Base-by-base conservation (phyloP, 2,329 filamentous ascomycete genomes). In the Fusarium continuum region DNA sequence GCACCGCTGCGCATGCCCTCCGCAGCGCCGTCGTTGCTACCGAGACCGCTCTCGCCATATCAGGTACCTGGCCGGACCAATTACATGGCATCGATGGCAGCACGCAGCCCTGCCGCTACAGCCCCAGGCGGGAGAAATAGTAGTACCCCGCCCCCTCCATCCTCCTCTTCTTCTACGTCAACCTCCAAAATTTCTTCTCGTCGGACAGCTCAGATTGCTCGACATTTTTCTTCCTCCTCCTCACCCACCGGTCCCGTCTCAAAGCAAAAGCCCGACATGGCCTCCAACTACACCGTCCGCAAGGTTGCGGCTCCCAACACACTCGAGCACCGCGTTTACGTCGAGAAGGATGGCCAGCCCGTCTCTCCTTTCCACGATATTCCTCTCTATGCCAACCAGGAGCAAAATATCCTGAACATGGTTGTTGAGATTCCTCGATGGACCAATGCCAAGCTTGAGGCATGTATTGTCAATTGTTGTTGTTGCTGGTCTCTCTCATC, bases 361-460 rank as follows among this genome's bases (percentile, higher is more conserved):
- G 80, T 98, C 79, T 98, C 94, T 65, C 91, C 94, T 72, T 99
- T 97, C 88, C 95, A 99, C 85, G 95, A 99, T 78, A 93, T 99
- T 71, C 95, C 95, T 64, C 91, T 99, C 72, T 99, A 93, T 78
- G 94, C 94, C 88, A 97, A 99, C 79, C 85, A 91, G 81, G 91
- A 97, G 84, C 88, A 97, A 86, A 96, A 90, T 72, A 83, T 98
- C 78, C 87, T 99, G 76, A 99, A 99, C 90, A 99, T 99, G 95
- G 79, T 99, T 68, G 95, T 99, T 74, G 95, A 99, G 90, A 97
- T 99, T 74, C 95, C 95, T 75, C 90, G 95, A 83, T 99, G 95
- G 95, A 97, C 94, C 84, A 99, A 99, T 83, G 95, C 91, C 75
- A 99, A 99, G 89, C 91, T 96, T 81, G 95, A 99, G 91, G 94